These are phyloP conservation scores for Solanum aculeatissimum DNA, from an alignment of 305 asterid species.

Conservation along the genomic window DNA sequence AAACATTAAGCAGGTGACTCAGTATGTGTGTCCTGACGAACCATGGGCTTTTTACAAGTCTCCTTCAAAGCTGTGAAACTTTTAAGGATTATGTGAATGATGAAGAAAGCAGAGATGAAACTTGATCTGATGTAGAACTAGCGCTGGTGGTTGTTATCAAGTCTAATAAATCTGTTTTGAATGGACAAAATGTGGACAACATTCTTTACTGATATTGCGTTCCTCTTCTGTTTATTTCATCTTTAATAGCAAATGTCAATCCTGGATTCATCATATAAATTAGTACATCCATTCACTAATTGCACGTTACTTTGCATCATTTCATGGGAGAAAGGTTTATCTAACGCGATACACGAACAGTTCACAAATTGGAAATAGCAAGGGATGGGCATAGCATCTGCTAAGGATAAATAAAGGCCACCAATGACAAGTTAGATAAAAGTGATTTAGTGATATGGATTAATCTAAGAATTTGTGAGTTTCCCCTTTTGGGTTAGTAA, in stretches of 20 bases:
- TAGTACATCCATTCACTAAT: neutral
- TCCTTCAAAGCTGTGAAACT: slow-evolving; percentile 61
- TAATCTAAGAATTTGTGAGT: neutral
- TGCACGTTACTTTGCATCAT: neutral
- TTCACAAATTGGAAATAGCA: neutral
- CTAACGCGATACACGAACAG: neutral
- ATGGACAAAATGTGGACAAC: neutral
- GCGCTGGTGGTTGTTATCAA: neutral
- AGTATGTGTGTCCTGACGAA: slow-evolving; percentile 41
- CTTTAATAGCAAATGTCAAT: neutral
- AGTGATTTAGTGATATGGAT: neutral
- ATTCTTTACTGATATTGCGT: neutral
- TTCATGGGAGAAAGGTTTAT: neutral
- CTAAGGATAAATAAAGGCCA: neutral
- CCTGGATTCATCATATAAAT: neutral
- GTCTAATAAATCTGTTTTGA: neutral
- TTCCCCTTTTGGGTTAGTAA: neutral
- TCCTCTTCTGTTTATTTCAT: neutral
- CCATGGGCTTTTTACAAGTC: slow-evolving; percentile 87
- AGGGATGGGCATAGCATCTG: neutral
- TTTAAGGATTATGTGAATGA: neutral
- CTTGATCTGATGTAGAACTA: neutral
- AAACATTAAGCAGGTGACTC: slow-evolving; percentile 82
- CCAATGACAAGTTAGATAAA: neutral
- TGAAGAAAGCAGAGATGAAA: neutral